Base-by-base conservation (phyloP, 2,329 filamentous ascomycete genomes). In the Ramichloridium luteum region DNA sequence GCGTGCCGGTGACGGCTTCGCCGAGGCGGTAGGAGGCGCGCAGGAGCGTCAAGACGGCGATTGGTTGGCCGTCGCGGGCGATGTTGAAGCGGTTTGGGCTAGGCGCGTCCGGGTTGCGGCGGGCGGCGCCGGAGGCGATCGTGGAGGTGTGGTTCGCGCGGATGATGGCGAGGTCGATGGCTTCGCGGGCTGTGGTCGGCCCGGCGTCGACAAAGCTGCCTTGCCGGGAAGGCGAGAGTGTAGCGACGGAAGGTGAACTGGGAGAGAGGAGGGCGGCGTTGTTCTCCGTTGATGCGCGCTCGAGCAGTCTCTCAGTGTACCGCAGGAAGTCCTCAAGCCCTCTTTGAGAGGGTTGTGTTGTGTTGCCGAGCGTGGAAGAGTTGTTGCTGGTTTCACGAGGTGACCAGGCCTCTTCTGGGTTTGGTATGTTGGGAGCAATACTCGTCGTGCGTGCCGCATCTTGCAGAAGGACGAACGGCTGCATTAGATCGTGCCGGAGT, bases 21-120 rank as follows among this genome's bases (percentile, higher is more conserved):
- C 90, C 90, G 1, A 98, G 66, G 27, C 86, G 72, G 60, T 92
- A 94, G 1, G 86, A 77, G 0, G 90, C 84, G 6, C 90, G 76
- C 4, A 86, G 80, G 17, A 98, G 70, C 59, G 86, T 85, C 34
- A 98, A 74, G 4, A 92, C 83, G 3, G 82, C 88, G 9, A 98
- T 86, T n/a, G 77, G 77, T 34, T 77, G 77, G n/a, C 86, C 86
- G 49, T 85, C 86, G 10, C 88, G 80, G 9, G 88, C 79, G 53
- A 98, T 96, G 52, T 93, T 86, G 54, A 96, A 98, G 23, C 85
- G 77, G 49, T 93, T 94, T n/a, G 79, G 73, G 50, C 81, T 86
- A 46, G 84, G 78, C 8, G 28, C 40, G 17, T 20, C 41, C 27
- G 25, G 31, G 13, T 27, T 25, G 10, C 16, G 29, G 25, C 18